These are phyloP conservation scores for Phyllostachys edulis DNA, from an alignment of 176 grass and related monocot species.

Conservation along the genomic window DNA sequence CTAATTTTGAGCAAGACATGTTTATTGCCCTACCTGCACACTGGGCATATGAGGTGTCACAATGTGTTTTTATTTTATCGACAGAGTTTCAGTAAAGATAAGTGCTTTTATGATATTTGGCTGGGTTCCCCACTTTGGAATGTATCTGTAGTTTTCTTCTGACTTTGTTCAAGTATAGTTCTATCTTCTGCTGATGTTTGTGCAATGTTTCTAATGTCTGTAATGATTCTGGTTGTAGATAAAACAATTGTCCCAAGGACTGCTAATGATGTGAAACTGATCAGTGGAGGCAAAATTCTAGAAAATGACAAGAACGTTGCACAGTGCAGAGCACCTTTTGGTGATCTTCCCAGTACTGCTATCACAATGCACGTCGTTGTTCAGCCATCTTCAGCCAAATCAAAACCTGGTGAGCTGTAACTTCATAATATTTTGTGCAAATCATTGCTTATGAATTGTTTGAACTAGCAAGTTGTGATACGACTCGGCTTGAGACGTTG, in stretches of 20 bases:
- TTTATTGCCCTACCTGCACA: neutral
- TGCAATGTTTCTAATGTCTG: constrained; percentile 3
- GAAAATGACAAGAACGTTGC: constrained; percentile 68
- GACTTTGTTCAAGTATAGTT: constrained; percentile 17
- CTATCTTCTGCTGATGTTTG: neutral
- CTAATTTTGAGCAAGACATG: neutral
- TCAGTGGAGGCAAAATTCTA: constrained; percentile 69
- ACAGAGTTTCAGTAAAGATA: neutral
- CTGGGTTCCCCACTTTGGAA: neutral
- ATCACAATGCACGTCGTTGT: constrained; percentile 80
- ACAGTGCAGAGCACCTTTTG: constrained; percentile 73
- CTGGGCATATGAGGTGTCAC: neutral
- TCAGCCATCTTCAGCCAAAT: constrained; percentile 61
- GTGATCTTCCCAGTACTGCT: constrained; percentile 54
- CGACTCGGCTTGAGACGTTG: no score
- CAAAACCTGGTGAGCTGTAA: constrained; percentile 55
- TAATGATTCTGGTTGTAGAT: constrained; percentile 45
- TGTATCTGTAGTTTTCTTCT: neutral
- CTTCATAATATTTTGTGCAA: neutral
- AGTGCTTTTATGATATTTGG: neutral
- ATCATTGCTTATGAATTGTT: constrained; percentile 3
- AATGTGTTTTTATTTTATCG: constrained; percentile 9
- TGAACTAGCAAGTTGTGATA: neutral
- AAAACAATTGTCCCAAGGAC: constrained; percentile 66
- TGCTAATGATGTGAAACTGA: constrained; percentile 73